A percentile compares a stretch with the other conserved stretches of the same genome.
Evolutionary conservation across 352 stramenopile genomes (phyloP).

Genomic region (Thalassiosira exigua): DNA sequence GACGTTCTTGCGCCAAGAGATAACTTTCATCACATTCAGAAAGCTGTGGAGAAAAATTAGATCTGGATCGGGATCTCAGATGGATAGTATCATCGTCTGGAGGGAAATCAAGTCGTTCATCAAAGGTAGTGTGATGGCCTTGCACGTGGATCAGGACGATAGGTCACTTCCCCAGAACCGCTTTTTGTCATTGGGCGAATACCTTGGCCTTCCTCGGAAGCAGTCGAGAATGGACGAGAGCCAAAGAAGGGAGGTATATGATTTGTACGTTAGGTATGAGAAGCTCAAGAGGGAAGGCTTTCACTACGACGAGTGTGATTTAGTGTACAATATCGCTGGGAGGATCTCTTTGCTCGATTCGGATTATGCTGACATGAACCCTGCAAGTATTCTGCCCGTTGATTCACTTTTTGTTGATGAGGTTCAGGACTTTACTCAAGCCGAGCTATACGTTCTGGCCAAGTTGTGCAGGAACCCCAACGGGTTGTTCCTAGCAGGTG

Average conservation of each 20-base stretch:
- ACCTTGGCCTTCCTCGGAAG: constrained; percentile 57
- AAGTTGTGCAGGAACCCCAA: constrained; percentile 55
- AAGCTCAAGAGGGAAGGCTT: constrained; percentile 41
- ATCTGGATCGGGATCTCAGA: constrained; percentile 15
- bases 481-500: constrained; percentile 57
- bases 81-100: constrained; percentile 54
- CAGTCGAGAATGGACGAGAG: constrained; percentile 57
- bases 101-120: constrained; percentile 63
- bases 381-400: constrained; percentile 44
- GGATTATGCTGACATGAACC: neutral
- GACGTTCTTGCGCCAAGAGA: constrained; percentile 33
- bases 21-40: constrained; percentile 55
- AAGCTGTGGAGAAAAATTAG: constrained; percentile 57
- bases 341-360: constrained; percentile 37
- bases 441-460: constrained; percentile 53
- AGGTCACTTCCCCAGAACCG: constrained; percentile 26
- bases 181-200: constrained; percentile 53
- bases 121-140: constrained; percentile 48
- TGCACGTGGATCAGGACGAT: constrained; percentile 41
- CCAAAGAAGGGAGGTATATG: constrained; percentile 56
- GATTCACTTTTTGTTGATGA: constrained; percentile 67
- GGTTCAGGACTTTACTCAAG: constrained; percentile 58
- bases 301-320: constrained; percentile 65
- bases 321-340: constrained; percentile 65
- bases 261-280: constrained; percentile 50